Base-by-base conservation (phyloP, 805 yeast genomes). In the Metschnikowia lachancei region DNA sequence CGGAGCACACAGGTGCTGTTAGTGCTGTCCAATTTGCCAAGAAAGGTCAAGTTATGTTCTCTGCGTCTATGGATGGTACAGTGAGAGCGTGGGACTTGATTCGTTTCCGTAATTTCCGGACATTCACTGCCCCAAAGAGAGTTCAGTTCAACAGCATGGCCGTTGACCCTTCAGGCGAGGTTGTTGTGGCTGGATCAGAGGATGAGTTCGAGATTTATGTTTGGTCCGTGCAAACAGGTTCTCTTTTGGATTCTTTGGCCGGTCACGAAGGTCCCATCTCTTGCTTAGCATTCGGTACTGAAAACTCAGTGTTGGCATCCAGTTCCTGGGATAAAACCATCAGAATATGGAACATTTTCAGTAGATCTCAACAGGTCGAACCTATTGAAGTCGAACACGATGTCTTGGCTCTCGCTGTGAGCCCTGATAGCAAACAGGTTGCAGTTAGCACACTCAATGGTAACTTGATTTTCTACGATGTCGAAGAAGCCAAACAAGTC, bases 221-320 rank as follows among this genome's bases (percentile, higher is more conserved):
- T 29, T 94, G 99, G 99, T 88, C 96, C 5, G 97, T 94, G 1
- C 98, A 94, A 70, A 91, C 97, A 0, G 85, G 95, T 1, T 97
- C 91, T 63, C 70, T 94, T 39, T 76, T 94, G 45, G 99, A 94
- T 61, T 78, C 87, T 13, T 72, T 94, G 41, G 72, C 91, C 4
- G 99, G 99, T 10, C 99, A 94, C 66, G 95, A 87, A 57, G 99
- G 97, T 2, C 99, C 99, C 1, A 83, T 94, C 3, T 87, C 96
- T 1, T 82, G 89, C 53, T 72, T 94, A 34, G 80, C 92, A 10
- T 92, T 94, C 64, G 96, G 97, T 39, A 70, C 69, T 11, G 95
- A 90, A 58, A 86, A 81, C 50, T 72, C 82, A 3, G 74, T 82
- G 12, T 74, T 94, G 47, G 97, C 96, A 3, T 83, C 94, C 47